These are phyloP conservation scores for Aspergillus indologenus DNA, from an alignment of 495 filamentous ascomycete genomes.

Conservation along the genomic window DNA sequence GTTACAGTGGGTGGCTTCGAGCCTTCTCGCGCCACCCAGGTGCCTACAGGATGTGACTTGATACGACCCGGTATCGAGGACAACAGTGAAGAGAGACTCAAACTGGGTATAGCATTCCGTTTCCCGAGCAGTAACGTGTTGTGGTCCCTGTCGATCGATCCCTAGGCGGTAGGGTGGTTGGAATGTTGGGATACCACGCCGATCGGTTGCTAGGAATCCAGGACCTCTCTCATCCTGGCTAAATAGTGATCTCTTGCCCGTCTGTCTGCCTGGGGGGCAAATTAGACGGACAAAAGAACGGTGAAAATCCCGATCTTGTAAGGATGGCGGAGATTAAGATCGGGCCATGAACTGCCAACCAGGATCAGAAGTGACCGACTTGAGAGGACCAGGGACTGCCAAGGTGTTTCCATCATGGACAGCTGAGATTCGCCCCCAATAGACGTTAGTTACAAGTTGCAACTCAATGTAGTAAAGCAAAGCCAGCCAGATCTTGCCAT, in stretches of 20 bases:
- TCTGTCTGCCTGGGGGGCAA: not conserved
- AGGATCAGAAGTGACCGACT: not conserved
- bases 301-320: not conserved
- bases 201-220: constrained; percentile 5
- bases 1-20: too few relatives aligned
- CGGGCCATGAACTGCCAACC: not conserved
- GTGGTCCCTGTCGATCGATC: not conserved
- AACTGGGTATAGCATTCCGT: not conserved
- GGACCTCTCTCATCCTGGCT: not conserved
- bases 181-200: not conserved
- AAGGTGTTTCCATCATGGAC: not conserved
- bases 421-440: not conserved
- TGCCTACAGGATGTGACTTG: too few relatives aligned
- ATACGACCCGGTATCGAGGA: not conserved
- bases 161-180: not conserved
- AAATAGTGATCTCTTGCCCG: not conserved
- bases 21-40: too few relatives aligned
- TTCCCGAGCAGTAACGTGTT: not conserved
- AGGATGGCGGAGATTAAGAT: not conserved
- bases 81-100: not conserved
- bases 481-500: not conserved
- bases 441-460: too few relatives aligned
- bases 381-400: not conserved
- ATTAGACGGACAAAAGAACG: not conserved
- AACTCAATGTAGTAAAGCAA: not conserved